Percentiles rank a stretch among this genome's conserved stretches.
These are phyloP conservation scores for Byssochlamys sp. DNA, from an alignment of 2,329 filamentous ascomycete species.

Conservation along the genomic window DNA sequence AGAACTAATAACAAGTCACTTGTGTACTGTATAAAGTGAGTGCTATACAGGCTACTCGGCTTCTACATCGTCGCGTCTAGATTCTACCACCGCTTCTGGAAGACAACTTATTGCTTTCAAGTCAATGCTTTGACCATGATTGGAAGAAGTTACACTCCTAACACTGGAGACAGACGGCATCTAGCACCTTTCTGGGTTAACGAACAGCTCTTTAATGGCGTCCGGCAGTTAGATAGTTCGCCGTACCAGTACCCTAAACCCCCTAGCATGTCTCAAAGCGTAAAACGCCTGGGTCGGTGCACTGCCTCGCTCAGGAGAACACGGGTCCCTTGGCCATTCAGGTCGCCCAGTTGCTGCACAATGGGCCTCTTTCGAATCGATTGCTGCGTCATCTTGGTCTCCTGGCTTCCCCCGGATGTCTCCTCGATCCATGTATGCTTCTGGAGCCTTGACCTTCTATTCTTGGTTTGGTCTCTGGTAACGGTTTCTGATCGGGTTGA, in stretches of 20 bases:
- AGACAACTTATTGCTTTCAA: not conserved
- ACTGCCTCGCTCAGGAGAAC: constrained; percentile 3
- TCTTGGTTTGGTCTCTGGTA: not conserved
- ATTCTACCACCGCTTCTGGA: not conserved
- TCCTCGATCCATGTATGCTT: not conserved
- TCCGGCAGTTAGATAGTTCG: not conserved
- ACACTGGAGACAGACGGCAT: not conserved
- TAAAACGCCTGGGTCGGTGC: not conserved
- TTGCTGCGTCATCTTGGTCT: not conserved
- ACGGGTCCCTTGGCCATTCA: not conserved
- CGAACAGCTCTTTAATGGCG: not conserved
- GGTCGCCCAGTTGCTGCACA: not conserved
- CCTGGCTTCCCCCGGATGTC: not conserved
- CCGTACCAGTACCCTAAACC: not conserved
- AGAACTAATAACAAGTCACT: not conserved
- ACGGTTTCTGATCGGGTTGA: not conserved
- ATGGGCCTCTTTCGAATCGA: not conserved
- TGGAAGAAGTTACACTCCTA: not conserved
- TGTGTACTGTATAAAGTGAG: too few species aligned
- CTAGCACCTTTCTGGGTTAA: not conserved
- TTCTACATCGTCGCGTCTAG: not conserved
- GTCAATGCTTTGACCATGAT: not conserved
- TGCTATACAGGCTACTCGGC: not conserved
- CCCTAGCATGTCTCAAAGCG: not conserved
- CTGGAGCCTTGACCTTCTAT: not conserved